A percentile compares a stretch with the other conserved stretches of the same genome.
Evolutionary conservation across 2,329 filamentous ascomycete species (phyloP).

Genomic region (Epichloe baconii): DNA sequence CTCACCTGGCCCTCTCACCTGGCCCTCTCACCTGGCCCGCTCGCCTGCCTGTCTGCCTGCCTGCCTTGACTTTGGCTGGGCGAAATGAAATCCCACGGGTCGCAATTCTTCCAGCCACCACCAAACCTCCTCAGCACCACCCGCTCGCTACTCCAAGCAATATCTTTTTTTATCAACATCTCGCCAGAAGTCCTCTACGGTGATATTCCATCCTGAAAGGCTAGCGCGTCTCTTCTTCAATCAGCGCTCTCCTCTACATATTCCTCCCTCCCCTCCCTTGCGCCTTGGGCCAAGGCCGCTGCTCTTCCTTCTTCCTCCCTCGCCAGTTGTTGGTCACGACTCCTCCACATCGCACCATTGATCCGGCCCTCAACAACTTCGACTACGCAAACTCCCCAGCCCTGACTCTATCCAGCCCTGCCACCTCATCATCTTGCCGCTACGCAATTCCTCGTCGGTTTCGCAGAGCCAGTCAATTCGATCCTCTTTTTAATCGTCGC

Average conservation of each 20-base stretch:
- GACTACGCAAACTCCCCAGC: background rate
- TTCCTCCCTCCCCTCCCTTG: background rate
- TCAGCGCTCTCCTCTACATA: no score
- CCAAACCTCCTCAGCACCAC: background rate
- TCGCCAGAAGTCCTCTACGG: background rate
- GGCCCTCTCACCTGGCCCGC: background rate
- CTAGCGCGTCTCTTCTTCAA: background rate
- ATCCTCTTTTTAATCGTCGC: background rate
- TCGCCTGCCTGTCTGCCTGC: no score
- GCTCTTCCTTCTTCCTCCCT: background rate
- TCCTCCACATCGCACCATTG: slow-evolving; percentile 2
- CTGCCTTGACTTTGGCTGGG: background rate
- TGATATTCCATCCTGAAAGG: background rate
- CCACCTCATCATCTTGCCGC: background rate
- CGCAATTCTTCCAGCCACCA: slow-evolving; percentile 1
- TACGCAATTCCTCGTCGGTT: background rate
- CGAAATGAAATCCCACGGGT: background rate
- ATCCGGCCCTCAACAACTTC: slow-evolving; percentile 2
- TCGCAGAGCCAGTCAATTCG: background rate
- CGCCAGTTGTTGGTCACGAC: slow-evolving; percentile 1
- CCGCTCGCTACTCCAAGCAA: background rate
- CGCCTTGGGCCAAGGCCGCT: background rate
- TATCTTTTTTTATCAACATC: background rate
- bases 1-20: background rate
- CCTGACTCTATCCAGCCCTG: background rate